These are phyloP conservation scores for Penicillium robsamsonii DNA, from an alignment of 495 filamentous ascomycete species.

Conservation along the genomic window DNA sequence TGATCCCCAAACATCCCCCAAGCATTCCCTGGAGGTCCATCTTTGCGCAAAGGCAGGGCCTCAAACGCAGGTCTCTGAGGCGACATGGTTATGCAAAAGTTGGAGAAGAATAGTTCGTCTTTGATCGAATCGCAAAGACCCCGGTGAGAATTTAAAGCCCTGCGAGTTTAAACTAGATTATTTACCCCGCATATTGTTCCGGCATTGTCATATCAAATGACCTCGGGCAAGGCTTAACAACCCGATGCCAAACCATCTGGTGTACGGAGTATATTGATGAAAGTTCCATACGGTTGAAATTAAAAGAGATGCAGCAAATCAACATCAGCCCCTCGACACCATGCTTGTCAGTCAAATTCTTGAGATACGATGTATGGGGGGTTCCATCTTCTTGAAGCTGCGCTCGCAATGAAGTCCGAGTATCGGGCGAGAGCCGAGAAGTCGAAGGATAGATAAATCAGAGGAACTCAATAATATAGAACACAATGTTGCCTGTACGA, in stretches of 20 bases:
- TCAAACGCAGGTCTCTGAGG: conserved; percentile 34
- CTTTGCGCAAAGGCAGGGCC: conserved; percentile 38
- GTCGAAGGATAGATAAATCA: background rate
- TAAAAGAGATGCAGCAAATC: background rate
- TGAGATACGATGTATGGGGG: no score
- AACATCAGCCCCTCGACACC: background rate
- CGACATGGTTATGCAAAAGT: conserved; percentile 2
- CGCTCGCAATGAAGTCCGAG: conserved; percentile 8
- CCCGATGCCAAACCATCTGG: background rate
- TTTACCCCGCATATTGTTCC: conserved; percentile 8
- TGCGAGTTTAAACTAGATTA: background rate
- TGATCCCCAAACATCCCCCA: conserved; percentile 49
- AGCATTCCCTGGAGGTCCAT: conserved; percentile 45
- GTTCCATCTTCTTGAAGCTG: background rate
- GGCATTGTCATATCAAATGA: background rate
- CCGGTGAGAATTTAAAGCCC: background rate
- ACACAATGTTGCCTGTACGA: background rate
- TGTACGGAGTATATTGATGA: background rate
- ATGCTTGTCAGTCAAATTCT: background rate
- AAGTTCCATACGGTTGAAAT: background rate
- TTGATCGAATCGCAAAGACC: background rate
- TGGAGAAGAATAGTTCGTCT: background rate
- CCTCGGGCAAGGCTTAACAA: background rate
- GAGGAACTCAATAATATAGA: background rate
- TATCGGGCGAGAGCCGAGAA: background rate